Evolutionary conservation across 1,139 yeast species (phyloP), one percentile per base, ranked within the genome.

Genomic region (Magnusiomyces ingens): DNA sequence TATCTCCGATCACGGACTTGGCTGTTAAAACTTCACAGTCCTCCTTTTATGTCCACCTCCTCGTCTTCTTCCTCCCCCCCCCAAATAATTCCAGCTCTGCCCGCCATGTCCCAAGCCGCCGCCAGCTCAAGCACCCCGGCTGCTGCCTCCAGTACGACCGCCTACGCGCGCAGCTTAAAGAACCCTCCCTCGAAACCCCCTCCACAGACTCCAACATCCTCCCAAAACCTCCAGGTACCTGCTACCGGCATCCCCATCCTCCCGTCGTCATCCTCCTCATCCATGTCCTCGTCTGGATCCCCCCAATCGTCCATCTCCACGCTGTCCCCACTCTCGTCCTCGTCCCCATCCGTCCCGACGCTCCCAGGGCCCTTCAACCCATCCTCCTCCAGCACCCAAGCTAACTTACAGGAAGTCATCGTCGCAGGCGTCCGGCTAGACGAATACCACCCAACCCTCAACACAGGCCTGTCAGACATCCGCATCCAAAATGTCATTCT

Each of bases 401-500:
- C 8, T 13, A 18, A 13, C 45, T 21, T 35, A 8, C 52, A 37
- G 36, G 53, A 51, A 2, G 53, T 51, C 5, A 51, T 53, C 15
- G 38, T 53, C 1, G 32, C 55, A 6, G 55, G 55, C 5, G 45
- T 51, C 32, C 50, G 67, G 13, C 58, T 64, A 15, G 66, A 64
- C 52, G 64, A 63, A 8, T 64, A 64, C 52, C 59, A 63, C 32
- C 68, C 68, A 8, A 63, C 64, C 13, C 58, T 64, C 26, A 64
- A 63, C 55, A 64, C 68, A 0, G 64, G 67, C 26, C 55, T 64
- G 50, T 65, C 65, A 60, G 69, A 65, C 52, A 65, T 62, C 17
- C 59, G 67, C 26, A 62, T 65, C 51, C 69, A 65, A 54, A 68
- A 65, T 48, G 68, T 62, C 18, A 58, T 65, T 42, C 56, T 65